Conservation (phyloP, 2,329 filamentous ascomycete species). For the Pleoardoris graminearum region DNA sequence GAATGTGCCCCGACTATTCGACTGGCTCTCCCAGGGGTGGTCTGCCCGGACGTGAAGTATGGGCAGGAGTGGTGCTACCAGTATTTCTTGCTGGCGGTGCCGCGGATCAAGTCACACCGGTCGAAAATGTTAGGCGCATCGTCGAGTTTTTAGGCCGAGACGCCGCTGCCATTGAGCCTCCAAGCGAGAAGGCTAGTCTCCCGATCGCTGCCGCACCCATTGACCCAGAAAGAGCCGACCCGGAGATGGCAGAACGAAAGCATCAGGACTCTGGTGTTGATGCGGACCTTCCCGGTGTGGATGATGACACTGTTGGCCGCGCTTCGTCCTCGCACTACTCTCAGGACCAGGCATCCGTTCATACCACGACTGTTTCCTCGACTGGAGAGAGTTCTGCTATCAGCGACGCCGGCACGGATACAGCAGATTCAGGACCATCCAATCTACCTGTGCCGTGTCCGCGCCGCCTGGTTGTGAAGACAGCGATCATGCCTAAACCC, state of each 20-base stretch:
- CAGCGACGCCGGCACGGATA: slow-evolving; percentile 13
- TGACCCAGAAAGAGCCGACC: slow-evolving; percentile 36
- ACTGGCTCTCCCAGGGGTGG: slow-evolving; percentile 61
- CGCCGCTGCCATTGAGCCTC: slow-evolving; percentile 37
- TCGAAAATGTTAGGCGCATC: slow-evolving; percentile 71
- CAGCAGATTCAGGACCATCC: slow-evolving; percentile 7
- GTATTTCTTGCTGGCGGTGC: slow-evolving; percentile 79
- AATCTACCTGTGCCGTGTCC: slow-evolving; percentile 27
- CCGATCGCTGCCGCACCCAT: slow-evolving; percentile 56
- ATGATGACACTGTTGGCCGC: slow-evolving; percentile 20
- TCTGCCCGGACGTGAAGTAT: slow-evolving; percentile 69
- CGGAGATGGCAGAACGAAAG: slow-evolving; percentile 26
- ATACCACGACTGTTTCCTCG: slow-evolving; percentile 35
- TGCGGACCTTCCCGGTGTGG: slow-evolving; percentile 26
- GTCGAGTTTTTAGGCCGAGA: slow-evolving; percentile 48
- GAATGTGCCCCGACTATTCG: slow-evolving; percentile 65
- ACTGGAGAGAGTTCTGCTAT: slow-evolving; percentile 34
- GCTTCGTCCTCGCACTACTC: slow-evolving; percentile 24
- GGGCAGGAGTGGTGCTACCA: slow-evolving; percentile 73
- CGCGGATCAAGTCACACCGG: slow-evolving; percentile 74
- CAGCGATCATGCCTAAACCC: slow-evolving; percentile 71
- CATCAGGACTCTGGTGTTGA: slow-evolving; percentile 43
- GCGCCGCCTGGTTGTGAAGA: slow-evolving; percentile 60
- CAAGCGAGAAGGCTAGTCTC: slow-evolving; percentile 45
- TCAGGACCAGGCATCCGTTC: slow-evolving; percentile 18